phyloP scores from a whole-genome alignment of 352 stramenopile genomes.

The Globisporangium yorkense region DNA sequence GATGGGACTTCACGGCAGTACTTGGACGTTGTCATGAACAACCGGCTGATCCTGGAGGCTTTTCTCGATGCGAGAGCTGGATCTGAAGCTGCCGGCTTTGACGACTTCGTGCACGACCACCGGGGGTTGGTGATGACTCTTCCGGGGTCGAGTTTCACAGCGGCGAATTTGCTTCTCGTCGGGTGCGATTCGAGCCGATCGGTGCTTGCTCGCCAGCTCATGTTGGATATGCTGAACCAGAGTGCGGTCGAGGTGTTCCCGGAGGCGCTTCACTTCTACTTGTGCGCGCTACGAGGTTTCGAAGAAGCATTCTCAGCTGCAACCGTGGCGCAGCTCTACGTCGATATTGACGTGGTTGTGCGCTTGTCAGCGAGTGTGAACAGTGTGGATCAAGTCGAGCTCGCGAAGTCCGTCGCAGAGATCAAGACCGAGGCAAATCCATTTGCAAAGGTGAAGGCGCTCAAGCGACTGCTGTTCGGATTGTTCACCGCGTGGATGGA shows the following conservation, averaged over 20 bases:
- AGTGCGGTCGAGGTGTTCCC: slow-evolving; percentile 4
- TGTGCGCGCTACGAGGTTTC: slow-evolving; percentile 1
- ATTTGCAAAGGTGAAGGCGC: slow-evolving; percentile 21
- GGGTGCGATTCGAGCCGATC: background rate
- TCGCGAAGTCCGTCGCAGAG: slow-evolving; percentile 21
- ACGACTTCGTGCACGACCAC: slow-evolving; percentile 4
- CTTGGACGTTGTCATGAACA: slow-evolving; percentile 10
- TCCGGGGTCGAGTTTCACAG: slow-evolving; percentile 9
- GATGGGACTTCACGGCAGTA: background rate
- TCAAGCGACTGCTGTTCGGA: slow-evolving; percentile 26
- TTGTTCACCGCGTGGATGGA: slow-evolving; percentile 38
- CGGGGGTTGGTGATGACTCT: background rate
- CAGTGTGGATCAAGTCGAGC: slow-evolving; percentile 13
- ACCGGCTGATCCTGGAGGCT: slow-evolving; percentile 9
- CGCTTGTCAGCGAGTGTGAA: slow-evolving; percentile 17
- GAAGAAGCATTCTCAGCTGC: background rate
- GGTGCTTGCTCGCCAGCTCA: background rate
- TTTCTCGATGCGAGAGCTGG: background rate
- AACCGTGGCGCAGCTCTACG: background rate
- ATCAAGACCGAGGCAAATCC: slow-evolving; percentile 25
- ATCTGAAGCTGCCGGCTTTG: background rate
- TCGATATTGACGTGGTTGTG: slow-evolving; percentile 18
- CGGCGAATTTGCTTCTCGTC: slow-evolving; percentile 4
- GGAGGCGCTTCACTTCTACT: slow-evolving; percentile 11
- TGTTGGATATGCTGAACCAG: slow-evolving; percentile 7